These are phyloP conservation scores for Dalbergia cochinchinensis DNA, from an alignment of 306 rosid genomes.

Conservation along the genomic window DNA sequence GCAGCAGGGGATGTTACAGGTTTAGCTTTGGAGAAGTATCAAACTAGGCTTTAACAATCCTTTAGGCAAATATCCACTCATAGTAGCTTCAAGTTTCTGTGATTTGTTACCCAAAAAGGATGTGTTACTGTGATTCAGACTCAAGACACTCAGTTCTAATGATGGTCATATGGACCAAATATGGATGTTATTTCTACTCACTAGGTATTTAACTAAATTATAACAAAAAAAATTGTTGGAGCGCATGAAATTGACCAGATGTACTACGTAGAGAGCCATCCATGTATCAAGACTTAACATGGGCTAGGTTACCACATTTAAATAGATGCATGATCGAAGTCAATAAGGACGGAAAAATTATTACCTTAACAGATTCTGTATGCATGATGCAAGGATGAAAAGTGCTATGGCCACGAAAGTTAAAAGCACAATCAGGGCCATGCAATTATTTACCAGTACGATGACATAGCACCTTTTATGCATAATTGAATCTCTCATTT, in stretches of 20 bases:
- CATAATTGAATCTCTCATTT: conserved; percentile 20
- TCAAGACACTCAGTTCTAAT: not conserved
- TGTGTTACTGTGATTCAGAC: not conserved
- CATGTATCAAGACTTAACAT: too few relatives aligned
- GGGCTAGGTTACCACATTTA: too few relatives aligned
- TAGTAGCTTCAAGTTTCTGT: not conserved
- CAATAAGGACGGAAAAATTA: not conserved
- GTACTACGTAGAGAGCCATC: too few relatives aligned
- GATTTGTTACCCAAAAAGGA: not conserved
- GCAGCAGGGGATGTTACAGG: too few relatives aligned
- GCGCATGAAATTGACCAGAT: too few relatives aligned
- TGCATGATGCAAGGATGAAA: not conserved
- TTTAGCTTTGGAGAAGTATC: conserved; percentile 30
- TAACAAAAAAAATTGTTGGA: too few relatives aligned
- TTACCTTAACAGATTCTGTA: not conserved
- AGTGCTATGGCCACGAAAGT: conserved; percentile 4
- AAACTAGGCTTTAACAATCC: conserved; percentile 1
- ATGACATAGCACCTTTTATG: conserved; percentile 13
- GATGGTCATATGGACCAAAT: not conserved
- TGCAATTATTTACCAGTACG: conserved; percentile 11
- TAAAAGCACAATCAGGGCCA: not conserved
- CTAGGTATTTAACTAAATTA: not conserved
- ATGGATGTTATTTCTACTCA: not conserved
- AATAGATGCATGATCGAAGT: too few relatives aligned
- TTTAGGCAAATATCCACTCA: not conserved